phyloP scores from a whole-genome alignment of 345 rosid genomes.

The Citropsis articulata region DNA sequence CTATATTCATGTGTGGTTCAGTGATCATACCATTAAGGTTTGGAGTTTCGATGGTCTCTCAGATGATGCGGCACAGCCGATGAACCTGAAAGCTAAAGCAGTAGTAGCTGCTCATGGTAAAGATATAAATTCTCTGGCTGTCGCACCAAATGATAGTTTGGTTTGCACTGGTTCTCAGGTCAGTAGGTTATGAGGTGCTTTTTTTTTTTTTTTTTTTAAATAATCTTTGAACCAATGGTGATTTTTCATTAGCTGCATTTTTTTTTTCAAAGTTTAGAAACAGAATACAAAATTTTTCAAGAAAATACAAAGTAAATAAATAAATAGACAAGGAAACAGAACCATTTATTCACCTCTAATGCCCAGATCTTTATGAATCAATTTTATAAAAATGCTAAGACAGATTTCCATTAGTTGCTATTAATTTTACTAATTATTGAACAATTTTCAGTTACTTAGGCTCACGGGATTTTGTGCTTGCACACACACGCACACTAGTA shows the following conservation, averaged over 20 bases:
- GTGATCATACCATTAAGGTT: slow-evolving; percentile 94
- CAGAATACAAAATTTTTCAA: background rate
- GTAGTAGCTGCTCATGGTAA: slow-evolving; percentile 92
- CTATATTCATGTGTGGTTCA: slow-evolving; percentile 30
- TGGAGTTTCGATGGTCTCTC: slow-evolving; percentile 79
- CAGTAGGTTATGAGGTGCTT: slow-evolving; percentile 11
- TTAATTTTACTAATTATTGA: background rate
- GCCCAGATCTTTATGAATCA: background rate
- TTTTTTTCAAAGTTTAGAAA: background rate
- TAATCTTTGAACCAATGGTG: background rate
- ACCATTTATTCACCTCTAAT: background rate
- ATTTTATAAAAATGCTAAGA: background rate
- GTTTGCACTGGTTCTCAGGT: slow-evolving; percentile 98
- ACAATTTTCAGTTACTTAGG: background rate
- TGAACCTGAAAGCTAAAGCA: slow-evolving; percentile 78
- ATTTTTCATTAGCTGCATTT: background rate
- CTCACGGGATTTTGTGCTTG: background rate
- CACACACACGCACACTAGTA: background rate
- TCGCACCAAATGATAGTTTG: slow-evolving; percentile 85
- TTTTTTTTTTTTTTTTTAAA: background rate
- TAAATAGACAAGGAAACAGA: background rate
- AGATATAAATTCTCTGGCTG: slow-evolving; percentile 85
- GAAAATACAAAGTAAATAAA: background rate
- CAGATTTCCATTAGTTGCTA: background rate
- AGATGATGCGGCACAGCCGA: slow-evolving; percentile 53